A percentile compares a stretch with the other conserved stretches of the same genome.
Conservation (phyloP, 148 eudicot species). For the Silene latifolia region DNA sequence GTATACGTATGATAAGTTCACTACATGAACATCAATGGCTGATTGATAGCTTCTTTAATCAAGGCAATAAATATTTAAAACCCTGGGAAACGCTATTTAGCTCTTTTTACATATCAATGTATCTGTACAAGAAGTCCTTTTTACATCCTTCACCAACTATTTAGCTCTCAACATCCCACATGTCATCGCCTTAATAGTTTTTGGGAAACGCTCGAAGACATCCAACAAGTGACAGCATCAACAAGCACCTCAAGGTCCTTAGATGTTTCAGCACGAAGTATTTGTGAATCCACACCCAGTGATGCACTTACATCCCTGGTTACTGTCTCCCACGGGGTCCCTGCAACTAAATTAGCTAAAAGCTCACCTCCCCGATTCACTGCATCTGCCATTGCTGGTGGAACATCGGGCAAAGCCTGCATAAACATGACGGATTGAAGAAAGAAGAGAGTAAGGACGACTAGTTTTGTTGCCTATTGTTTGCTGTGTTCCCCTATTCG, state of each 20-base stretch:
- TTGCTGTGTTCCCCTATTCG: neutral
- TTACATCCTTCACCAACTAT: neutral
- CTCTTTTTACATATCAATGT: too few relatives aligned
- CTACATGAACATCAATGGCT: too few relatives aligned
- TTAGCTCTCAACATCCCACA: neutral
- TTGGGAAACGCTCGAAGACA: conserved; percentile 46
- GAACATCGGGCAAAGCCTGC: conserved; percentile 91
- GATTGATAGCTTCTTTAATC: too few relatives aligned
- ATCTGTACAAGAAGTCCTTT: neutral
- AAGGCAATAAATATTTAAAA: neutral
- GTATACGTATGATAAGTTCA: neutral
- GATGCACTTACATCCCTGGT: conserved; percentile 69
- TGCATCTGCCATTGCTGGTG: conserved; percentile 91
- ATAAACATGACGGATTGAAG: neutral
- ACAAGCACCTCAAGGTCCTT: conserved; percentile 78
- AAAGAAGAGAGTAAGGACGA: neutral
- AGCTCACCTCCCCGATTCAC: conserved; percentile 86
- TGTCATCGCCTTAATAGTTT: conserved; percentile 50
- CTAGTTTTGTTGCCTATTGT: too few relatives aligned
- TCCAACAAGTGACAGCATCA: conserved; percentile 71
- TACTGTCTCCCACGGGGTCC: conserved; percentile 92
- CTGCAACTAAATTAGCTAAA: conserved; percentile 64
- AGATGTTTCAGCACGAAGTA: conserved; percentile 51
- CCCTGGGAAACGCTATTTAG: too few relatives aligned
- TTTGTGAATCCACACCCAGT: conserved; percentile 57